Percentiles rank a stretch among this genome's conserved stretches.
phyloP scores from a whole-genome alignment of 139 green algal species.

The Closterium sp. region DNA sequence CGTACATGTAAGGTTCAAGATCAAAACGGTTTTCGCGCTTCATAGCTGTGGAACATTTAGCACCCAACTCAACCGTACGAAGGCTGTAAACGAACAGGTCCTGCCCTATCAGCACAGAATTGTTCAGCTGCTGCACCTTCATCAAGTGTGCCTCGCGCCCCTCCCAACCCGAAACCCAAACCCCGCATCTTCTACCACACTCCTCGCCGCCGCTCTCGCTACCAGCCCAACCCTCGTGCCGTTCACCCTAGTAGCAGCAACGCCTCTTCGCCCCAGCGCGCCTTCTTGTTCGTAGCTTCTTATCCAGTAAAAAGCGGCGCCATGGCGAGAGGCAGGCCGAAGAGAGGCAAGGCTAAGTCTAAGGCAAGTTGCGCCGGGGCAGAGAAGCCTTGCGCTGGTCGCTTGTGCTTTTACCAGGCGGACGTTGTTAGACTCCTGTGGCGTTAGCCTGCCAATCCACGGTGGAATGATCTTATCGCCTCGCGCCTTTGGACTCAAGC shows the following conservation, averaged over 20 bases:
- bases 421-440: too few relatives aligned
- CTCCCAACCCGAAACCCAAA: background rate
- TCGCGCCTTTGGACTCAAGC: too few relatives aligned
- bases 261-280: background rate
- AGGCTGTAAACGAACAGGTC: too few relatives aligned
- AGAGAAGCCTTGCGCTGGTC: background rate
- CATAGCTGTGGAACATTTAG: too few relatives aligned
- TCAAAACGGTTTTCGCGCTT: too few relatives aligned
- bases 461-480: background rate
- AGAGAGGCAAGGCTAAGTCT: background rate
- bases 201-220: background rate
- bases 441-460: background rate
- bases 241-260: background rate
- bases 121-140: too few relatives aligned
- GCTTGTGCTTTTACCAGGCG: too few relatives aligned
- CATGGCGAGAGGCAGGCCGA: background rate
- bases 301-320: background rate
- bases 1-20: too few relatives aligned
- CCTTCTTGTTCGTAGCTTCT: background rate
- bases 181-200: background rate
- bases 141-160: too few relatives aligned
- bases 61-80: too few relatives aligned
- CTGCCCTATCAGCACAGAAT: too few relatives aligned
- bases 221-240: background rate
- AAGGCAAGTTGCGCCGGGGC: background rate